These are phyloP conservation scores for Phytophthora citrophthora DNA, from an alignment of 352 stramenopile genomes.

Conservation along the genomic window DNA sequence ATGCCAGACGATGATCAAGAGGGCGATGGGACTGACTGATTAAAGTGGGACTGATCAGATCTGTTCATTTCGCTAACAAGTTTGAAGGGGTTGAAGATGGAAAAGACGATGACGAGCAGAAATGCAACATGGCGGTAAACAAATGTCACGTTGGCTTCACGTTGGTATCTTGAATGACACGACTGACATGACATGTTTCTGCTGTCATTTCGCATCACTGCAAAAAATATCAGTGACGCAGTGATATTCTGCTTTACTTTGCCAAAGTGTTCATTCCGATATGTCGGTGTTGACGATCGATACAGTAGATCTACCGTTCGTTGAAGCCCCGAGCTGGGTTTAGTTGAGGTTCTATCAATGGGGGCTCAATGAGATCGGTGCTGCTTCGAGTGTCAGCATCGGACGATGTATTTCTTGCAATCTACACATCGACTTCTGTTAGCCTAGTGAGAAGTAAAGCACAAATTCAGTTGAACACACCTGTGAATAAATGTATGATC, in stretches of 20 bases:
- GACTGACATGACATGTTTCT: no score
- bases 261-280: no score
- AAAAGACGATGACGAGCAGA: conserved; percentile 3
- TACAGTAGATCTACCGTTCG: background rate
- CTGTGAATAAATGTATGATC: conserved; percentile 82
- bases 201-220: no score
- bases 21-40: conserved; percentile 3
- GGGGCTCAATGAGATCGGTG: conserved; percentile 14
- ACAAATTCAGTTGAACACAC: conserved; percentile 16
- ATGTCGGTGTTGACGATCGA: no score
- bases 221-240: no score
- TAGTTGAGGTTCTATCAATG: conserved; percentile 4
- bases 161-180: conserved; percentile 1
- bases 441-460: background rate
- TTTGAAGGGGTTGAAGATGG: background rate
- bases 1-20: conserved; percentile 1
- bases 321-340: background rate
- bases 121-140: background rate
- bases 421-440: conserved; percentile 6
- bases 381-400: conserved; percentile 5
- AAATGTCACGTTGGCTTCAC: conserved; percentile 3
- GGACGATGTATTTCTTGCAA: conserved; percentile 18
- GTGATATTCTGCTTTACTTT: no score
- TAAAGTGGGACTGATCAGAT: conserved; percentile 14
- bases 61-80: background rate